Evolutionary conservation across 2,329 filamentous ascomycete genomes (phyloP).

Genomic region (Penicillium aurantiogriseum): DNA sequence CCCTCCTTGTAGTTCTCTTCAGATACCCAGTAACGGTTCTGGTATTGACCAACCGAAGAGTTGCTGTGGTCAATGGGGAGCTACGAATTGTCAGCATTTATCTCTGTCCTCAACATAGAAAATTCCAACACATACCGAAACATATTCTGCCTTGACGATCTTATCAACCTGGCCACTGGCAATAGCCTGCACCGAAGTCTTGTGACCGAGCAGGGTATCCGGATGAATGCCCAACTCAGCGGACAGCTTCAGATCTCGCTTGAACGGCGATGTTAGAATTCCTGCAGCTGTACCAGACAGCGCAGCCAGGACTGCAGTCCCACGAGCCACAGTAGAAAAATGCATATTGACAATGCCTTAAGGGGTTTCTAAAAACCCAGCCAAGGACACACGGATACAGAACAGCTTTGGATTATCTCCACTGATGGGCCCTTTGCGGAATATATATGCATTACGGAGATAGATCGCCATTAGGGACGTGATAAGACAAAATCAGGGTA

Average conservation of each 20-base stretch:
- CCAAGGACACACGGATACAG: neutral
- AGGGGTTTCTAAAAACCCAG: neutral
- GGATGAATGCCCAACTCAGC: conserved; percentile 20
- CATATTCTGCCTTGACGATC: conserved; percentile 2
- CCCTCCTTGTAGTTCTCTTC: conserved; percentile 56
- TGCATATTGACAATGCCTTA: conserved; percentile 8
- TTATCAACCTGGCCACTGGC: neutral
- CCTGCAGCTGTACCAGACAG: conserved; percentile 8
- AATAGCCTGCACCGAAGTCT: conserved; percentile 6
- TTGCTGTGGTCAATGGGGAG: conserved; percentile 37
- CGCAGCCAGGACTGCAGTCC: conserved; percentile 5
- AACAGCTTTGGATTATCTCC: neutral
- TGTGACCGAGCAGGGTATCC: conserved; percentile 9
- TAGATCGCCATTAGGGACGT: neutral
- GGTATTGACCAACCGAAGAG: conserved; percentile 48
- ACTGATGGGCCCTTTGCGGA: neutral
- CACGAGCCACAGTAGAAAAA: neutral
- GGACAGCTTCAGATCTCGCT: conserved; percentile 17
- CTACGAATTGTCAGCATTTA: conserved; percentile 14
- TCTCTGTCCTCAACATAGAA: neutral
- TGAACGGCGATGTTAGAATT: conserved; percentile 1
- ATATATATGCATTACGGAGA: conserved; percentile 11
- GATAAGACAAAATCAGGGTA: neutral
- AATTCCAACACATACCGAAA: conserved; percentile 6
- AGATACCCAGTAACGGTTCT: conserved; percentile 57